Conservation (phyloP, 202 grass and related monocot genomes). For the Musa balbisiana region DNA sequence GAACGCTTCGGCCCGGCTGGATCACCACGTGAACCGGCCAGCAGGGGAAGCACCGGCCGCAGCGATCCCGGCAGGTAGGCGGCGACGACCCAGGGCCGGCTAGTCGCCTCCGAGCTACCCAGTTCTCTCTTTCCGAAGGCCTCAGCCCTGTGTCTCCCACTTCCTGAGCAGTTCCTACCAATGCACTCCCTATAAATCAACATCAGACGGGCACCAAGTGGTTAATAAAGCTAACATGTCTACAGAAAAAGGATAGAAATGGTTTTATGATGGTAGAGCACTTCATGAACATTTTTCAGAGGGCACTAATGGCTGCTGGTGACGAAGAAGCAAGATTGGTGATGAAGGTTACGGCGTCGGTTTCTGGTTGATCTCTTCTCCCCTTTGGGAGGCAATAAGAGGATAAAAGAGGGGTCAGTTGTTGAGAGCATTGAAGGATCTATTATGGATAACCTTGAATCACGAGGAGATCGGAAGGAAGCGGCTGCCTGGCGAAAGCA, state of each 20-base stretch:
- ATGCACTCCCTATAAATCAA: background rate
- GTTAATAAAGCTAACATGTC: background rate
- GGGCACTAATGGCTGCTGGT: too few species aligned
- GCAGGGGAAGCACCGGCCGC: slow-evolving; percentile 64
- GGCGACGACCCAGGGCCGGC: slow-evolving; percentile 62
- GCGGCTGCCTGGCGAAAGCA: background rate
- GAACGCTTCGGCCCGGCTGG: slow-evolving; percentile 47
- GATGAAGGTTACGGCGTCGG: too few species aligned
- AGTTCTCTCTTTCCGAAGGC: background rate
- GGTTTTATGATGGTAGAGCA: too few species aligned
- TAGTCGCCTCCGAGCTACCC: slow-evolving; percentile 32
- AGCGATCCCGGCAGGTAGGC: slow-evolving; percentile 68
- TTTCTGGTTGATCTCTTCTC: background rate
- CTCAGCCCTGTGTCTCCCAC: background rate
- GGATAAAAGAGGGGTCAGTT: background rate
- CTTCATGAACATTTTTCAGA: too few species aligned
- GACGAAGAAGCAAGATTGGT: too few species aligned
- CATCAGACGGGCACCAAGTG: background rate
- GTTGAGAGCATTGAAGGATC: too few species aligned
- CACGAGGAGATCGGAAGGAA: background rate
- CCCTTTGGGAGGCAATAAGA: background rate
- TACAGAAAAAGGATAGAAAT: background rate
- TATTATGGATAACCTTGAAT: background rate
- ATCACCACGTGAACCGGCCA: slow-evolving; percentile 69
- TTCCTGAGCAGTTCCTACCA: background rate